Base-by-base conservation (phyloP, 257 asterid genomes). In the Solanum neorickii region DNA sequence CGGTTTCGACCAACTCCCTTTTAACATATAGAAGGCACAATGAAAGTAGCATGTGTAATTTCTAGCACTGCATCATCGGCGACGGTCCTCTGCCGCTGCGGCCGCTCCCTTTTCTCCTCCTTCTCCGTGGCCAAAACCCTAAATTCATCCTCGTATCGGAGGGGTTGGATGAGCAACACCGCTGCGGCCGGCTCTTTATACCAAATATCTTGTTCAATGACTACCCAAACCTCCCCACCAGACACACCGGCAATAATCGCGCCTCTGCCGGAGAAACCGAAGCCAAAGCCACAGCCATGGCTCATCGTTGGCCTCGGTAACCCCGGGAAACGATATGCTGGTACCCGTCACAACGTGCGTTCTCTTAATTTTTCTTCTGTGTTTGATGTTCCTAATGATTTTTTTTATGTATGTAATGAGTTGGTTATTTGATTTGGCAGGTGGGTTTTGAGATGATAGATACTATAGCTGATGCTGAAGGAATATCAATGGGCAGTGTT, bases 241-340 rank as follows among this genome's bases (percentile, higher is more conserved):
- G 29, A 90, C 56, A 33, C 88, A 10, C 74, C 90, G 10, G 49
- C 86, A 56, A 90, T 90, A 12, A 73, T 77, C 1, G 91, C 89
- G 46, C 44, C 89, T 25, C 47, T 68, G 52, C 37, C 12, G 42
- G 89, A 82, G 39, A 66, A 87, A 87, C 88, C 88, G 56, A 90
- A 90, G 70, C 90, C 89, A 18, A 89, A 88, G 35, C 91, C 89
- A 46, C 94, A 94, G 89, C 98, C 99, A 5, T 96, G 99, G 99
- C 97, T 97, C 56, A 91, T 97, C 44, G 99, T 97, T 62, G 99
- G 99, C 80, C 98, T 97, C 60, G 99, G 99, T n/a, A 97, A 97
- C 82, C 99, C 99, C 1, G 99, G 98, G 18, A 97, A 96, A 92
- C 97, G 90, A n/a, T 97, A 84, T 86, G 88, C 87, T 77, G 92